A percentile compares a stretch with the other conserved stretches of the same genome.
These are phyloP conservation scores for Neonectria hederae DNA, from an alignment of 2,329 filamentous ascomycete species.

Conservation along the genomic window DNA sequence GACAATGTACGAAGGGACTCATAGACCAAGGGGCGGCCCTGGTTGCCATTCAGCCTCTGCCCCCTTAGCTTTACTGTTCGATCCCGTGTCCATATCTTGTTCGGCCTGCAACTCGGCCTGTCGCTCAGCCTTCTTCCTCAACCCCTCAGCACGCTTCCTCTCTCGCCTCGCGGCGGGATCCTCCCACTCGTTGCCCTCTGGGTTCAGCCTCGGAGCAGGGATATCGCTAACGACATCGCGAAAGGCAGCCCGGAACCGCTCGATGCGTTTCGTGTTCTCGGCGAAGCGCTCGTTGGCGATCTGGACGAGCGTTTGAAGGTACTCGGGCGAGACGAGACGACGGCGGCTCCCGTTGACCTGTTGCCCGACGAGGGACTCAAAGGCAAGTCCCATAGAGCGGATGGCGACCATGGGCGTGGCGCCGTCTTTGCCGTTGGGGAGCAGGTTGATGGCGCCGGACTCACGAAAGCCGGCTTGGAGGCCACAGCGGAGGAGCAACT, in stretches of 20 bases:
- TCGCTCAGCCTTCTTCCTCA: conserved; percentile 61
- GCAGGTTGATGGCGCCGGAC: conserved; percentile 80
- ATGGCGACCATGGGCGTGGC: conserved; percentile 81
- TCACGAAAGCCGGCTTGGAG: conserved; percentile 88
- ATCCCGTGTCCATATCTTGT: conserved; percentile 19
- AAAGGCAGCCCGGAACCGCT: conserved; percentile 68
- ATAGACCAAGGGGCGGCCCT: conserved; percentile 35
- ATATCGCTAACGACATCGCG: conserved; percentile 43
- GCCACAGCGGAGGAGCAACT: conserved; percentile 78
- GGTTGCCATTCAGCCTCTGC: conserved; percentile 31
- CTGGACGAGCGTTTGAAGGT: conserved; percentile 72
- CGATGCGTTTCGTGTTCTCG: conserved; percentile 74
- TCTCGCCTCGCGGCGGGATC: conserved; percentile 61
- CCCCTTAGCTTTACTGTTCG: conserved; percentile 22
- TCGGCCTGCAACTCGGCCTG: conserved; percentile 49
- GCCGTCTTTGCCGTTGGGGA: conserved; percentile 46
- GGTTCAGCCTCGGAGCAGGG: conserved; percentile 38
- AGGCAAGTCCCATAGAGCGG: conserved; percentile 80
- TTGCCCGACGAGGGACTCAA: conserved; percentile 82
- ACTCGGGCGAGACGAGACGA: conserved; percentile 69
- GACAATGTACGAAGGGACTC: conserved; percentile 40
- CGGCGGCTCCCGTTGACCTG: conserved; percentile 50
- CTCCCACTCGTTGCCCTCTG: conserved; percentile 62
- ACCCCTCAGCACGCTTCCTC: conserved; percentile 66
- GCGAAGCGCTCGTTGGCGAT: conserved; percentile 80